A percentile compares a stretch with the other conserved stretches of the same genome.
Conservation (phyloP, 768 basidiomycete species). For the Rhodotorula taiwanensis region DNA sequence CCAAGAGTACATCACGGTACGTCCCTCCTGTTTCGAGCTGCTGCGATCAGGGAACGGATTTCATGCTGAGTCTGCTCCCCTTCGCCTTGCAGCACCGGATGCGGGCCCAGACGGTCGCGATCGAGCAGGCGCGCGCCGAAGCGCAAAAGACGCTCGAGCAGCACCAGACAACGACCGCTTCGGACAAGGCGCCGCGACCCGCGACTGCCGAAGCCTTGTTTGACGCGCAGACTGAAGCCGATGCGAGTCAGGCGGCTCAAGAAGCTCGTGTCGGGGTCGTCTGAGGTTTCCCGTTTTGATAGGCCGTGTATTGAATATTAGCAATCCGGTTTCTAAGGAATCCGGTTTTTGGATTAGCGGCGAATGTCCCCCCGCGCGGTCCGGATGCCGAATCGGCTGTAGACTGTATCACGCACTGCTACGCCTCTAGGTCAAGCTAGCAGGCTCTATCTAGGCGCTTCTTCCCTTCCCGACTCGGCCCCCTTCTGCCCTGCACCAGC, state of each 20-base stretch:
- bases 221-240: constrained; percentile 3
- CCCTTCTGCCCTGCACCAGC: too few species aligned
- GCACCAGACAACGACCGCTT: not conserved
- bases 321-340: not conserved
- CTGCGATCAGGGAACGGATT: too few species aligned
- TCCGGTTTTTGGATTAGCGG: too few species aligned
- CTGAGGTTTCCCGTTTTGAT: not conserved
- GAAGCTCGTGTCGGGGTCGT: constrained; percentile 29
- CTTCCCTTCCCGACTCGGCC: too few species aligned
- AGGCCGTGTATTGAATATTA: not conserved
- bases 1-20: constrained; percentile 31
- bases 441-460: too few species aligned
- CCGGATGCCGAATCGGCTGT: too few species aligned
- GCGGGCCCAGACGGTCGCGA: constrained; percentile 30
- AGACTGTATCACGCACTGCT: too few species aligned
- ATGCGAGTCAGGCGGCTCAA: constrained; percentile 21
- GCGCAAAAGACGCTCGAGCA: constrained; percentile 11
- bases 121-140: constrained; percentile 11
- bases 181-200: not conserved
- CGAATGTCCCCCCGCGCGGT: too few species aligned
- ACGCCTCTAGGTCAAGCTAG: too few species aligned
- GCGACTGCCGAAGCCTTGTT: not conserved
- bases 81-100: constrained; percentile 13
- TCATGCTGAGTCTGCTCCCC: too few species aligned
- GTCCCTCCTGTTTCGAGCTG: not conserved